These are phyloP conservation scores for Rhododendron williamsianum DNA, from an alignment of 148 eudicot genomes.

Conservation along the genomic window DNA sequence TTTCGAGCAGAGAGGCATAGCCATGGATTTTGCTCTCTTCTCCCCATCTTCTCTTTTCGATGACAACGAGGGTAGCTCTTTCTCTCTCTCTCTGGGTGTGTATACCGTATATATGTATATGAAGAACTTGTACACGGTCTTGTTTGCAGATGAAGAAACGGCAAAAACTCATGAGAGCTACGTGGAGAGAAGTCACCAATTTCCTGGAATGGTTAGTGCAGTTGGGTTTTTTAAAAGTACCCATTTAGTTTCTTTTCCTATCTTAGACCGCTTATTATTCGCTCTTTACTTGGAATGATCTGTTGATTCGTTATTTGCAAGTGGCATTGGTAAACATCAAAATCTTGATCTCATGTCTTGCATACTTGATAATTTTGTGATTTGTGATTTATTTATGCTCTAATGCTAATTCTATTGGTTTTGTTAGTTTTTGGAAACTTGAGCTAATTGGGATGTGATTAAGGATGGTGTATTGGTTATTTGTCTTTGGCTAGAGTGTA, in stretches of 20 bases:
- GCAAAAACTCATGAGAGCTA: constrained; percentile 34
- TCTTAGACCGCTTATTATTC: neutral
- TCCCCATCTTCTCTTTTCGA: constrained; percentile 84
- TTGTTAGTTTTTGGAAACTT: too few relatives aligned
- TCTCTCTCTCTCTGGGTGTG: neutral
- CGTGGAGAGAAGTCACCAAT: constrained; percentile 71
- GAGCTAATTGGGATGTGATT: too few relatives aligned
- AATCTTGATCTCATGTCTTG: too few relatives aligned
- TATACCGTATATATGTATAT: neutral
- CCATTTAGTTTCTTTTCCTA: neutral
- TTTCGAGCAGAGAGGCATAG: neutral
- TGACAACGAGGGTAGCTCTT: constrained; percentile 28
- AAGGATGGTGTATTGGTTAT: too few relatives aligned
- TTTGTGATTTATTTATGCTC: too few relatives aligned
- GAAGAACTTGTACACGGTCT: neutral
- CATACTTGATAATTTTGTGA: too few relatives aligned
- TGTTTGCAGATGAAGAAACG: constrained; percentile 49
- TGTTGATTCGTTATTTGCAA: neutral
- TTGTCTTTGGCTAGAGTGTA: too few relatives aligned
- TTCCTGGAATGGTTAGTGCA: constrained; percentile 67
- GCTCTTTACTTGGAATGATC: neutral
- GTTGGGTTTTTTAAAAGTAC: neutral
- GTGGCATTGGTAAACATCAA: neutral
- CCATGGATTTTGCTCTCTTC: constrained; percentile 90
- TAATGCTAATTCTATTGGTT: too few relatives aligned